Base-by-base conservation (phyloP, 176 grass and related monocot genomes). In the Poa annua region DNA sequence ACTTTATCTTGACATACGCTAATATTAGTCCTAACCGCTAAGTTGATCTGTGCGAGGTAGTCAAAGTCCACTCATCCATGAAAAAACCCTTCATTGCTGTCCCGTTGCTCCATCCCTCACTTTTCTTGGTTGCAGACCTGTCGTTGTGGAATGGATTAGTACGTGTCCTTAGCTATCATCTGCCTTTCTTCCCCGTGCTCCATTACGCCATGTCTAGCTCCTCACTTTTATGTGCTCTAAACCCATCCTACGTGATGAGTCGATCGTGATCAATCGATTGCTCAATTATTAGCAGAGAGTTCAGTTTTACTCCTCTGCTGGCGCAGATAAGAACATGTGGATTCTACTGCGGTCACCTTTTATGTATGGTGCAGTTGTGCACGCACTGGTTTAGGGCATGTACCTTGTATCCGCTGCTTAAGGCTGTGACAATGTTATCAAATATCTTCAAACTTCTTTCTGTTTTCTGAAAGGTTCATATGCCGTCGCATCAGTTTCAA, bases 271-370 rank as follows among this genome's bases (percentile, higher is more conserved):
- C n/a, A 57, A 22, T 57, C n/a, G 7, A 57, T 56, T 57, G 55
- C 55, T 57, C 55, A 57, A 57, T 57, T 57, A 57, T 57, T 57
- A 11, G 55, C n/a, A 57, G n/a, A 57, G n/a, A n/a, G 53, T 56
- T n/a, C 1, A 19, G 53, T 56, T 10, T 21, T 56, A n/a, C 53
- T 56, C 53, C 53, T 56, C 7, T n/a, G 17, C 6, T 54, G 52
- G 17, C 6, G 19, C 52, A 54, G 17, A 17, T 55, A 55, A n/a
- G 19, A 55, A n/a, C 19, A 20, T n/a, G 52, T 55, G 2, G 52
- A 55, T 55, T 19, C 19, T 55, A n/a, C 52, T n/a, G 7, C 6
- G 3, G 20, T 10, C 53, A 56, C 20, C 19, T 20, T 56, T 56
- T 56, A 52, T 19, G 17, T 52, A 52, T 52, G 50, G 50, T 52